Percentiles rank a stretch among this genome's conserved stretches.
Conservation (phyloP, 2,329 filamentous ascomycete genomes). For the Apiospora pterosperma region DNA sequence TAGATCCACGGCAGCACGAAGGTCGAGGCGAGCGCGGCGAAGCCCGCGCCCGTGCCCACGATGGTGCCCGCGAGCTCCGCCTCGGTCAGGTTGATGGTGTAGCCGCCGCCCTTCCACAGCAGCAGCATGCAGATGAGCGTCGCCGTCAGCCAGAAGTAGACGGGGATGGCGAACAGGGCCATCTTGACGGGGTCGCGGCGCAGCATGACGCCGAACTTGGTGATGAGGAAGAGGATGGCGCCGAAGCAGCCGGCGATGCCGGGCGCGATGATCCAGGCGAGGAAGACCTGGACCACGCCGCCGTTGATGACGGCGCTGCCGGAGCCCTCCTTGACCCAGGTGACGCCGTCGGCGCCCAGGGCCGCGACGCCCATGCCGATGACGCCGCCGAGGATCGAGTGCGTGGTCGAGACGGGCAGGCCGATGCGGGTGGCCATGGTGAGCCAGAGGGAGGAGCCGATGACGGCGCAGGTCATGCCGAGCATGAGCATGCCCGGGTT, state of each 20-base stretch:
- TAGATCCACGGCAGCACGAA: conserved; percentile 60
- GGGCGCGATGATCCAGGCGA: conserved; percentile 60
- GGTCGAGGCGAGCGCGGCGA: conserved; percentile 43
- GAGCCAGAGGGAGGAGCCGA: conserved; percentile 52
- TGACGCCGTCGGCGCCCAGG: conserved; percentile 47
- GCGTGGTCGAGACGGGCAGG: conserved; percentile 59
- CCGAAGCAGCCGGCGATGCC: conserved; percentile 51
- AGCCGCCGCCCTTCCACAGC: conserved; percentile 49
- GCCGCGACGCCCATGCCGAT: conserved; percentile 57
- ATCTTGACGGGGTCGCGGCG: conserved; percentile 49
- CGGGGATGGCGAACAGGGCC: conserved; percentile 49
- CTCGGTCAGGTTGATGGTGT: conserved; percentile 44
- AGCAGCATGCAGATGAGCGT: conserved; percentile 58
- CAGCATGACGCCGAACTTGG: conserved; percentile 54
- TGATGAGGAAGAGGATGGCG: conserved; percentile 51
- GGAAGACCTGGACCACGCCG: conserved; percentile 57
- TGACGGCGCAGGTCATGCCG: conserved; percentile 53
- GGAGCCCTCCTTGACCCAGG: conserved; percentile 45
- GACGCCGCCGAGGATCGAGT: conserved; percentile 57
- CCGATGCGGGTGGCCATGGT: conserved; percentile 52
- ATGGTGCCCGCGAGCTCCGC: conserved; percentile 50
- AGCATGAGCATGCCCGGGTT: conserved; percentile 54
- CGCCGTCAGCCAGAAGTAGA: conserved; percentile 56
- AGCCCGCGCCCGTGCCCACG: conserved; percentile 47
- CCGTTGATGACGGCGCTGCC: conserved; percentile 34